phyloP scores from a whole-genome alignment of 768 basidiomycete species.

The Mycena vitilis region DNA sequence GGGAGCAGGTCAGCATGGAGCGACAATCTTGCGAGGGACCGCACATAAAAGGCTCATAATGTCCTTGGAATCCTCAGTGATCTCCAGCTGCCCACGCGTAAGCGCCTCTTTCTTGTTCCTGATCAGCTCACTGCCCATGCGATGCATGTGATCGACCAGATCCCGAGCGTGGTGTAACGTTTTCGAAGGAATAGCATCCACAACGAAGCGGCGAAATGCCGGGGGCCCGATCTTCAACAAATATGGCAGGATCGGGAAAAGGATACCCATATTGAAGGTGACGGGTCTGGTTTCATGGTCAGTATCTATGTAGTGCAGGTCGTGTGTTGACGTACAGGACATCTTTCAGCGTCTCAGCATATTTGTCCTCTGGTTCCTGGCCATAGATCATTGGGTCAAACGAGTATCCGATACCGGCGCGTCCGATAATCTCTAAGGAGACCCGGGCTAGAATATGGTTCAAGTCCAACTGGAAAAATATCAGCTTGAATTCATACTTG shows the following conservation, averaged over 20 bases:
- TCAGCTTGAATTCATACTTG: neutral
- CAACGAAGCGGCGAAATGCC: neutral
- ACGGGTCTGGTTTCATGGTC: neutral
- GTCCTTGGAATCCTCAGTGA: neutral
- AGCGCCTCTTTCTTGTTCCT: neutral
- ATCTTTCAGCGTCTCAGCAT: neutral
- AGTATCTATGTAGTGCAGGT: neutral
- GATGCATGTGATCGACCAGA: neutral
- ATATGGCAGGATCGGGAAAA: neutral
- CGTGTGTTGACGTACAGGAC: neutral
- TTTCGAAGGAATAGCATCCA: neutral
- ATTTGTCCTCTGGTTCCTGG: neutral
- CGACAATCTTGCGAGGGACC: too few species aligned
- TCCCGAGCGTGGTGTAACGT: neutral
- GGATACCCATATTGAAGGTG: neutral
- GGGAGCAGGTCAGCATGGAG: too few species aligned
- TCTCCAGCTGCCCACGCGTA: neutral
- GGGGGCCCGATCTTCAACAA: neutral
- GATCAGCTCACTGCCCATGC: neutral
- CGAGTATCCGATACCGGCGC: constrained; percentile 11
- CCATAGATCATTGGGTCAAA: constrained; percentile 12
- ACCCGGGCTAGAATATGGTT: neutral
- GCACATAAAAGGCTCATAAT: neutral
- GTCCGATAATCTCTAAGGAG: constrained; percentile 6
- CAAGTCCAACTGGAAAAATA: constrained; percentile 1